Percentiles rank a stretch among this genome's conserved stretches.
phyloP scores from a whole-genome alignment of 169 alveolate species.

The Plasmodium chabaudi region DNA sequence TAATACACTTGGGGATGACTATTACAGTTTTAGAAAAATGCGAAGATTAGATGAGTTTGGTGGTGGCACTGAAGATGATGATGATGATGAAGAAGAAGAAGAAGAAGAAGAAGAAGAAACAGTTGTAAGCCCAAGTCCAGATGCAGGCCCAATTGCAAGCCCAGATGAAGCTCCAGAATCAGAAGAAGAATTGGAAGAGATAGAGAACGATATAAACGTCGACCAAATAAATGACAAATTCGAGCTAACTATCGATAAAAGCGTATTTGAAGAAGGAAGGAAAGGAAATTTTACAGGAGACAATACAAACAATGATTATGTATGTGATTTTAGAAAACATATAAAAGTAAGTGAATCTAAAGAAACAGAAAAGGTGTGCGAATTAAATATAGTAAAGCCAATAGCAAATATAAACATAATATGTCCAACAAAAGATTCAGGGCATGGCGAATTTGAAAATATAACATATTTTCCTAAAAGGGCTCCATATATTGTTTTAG shows the following conservation, averaged over 20 bases:
- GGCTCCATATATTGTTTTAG: slow-evolving; percentile 48
- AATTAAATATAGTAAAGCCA: slow-evolving; percentile 37
- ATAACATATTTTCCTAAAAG: slow-evolving; percentile 43
- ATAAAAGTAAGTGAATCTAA: slow-evolving; percentile 5
- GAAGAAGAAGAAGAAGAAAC: not conserved
- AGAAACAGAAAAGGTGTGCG: slow-evolving; percentile 17
- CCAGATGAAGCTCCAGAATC: not conserved
- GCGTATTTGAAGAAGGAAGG: not conserved
- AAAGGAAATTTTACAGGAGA: slow-evolving; percentile 1
- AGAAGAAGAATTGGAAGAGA: not conserved
- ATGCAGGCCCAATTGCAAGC: not conserved
- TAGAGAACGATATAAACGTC: not conserved
- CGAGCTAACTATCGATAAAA: not conserved
- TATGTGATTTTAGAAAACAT: slow-evolving; percentile 41
- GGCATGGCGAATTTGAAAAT: not conserved
- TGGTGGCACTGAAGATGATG: not conserved
- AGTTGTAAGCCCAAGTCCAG: not conserved
- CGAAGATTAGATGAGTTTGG: not conserved
- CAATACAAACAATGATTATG: slow-evolving; percentile 57
- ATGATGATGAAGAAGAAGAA: not conserved
- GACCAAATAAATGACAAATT: not conserved
- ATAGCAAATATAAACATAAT: slow-evolving; percentile 40
- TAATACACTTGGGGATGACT: too few relatives aligned
- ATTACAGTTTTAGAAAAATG: too few relatives aligned
- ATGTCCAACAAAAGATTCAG: slow-evolving; percentile 27